Conservation (phyloP, 768 basidiomycete genomes). For the Amyloporia xantha region DNA sequence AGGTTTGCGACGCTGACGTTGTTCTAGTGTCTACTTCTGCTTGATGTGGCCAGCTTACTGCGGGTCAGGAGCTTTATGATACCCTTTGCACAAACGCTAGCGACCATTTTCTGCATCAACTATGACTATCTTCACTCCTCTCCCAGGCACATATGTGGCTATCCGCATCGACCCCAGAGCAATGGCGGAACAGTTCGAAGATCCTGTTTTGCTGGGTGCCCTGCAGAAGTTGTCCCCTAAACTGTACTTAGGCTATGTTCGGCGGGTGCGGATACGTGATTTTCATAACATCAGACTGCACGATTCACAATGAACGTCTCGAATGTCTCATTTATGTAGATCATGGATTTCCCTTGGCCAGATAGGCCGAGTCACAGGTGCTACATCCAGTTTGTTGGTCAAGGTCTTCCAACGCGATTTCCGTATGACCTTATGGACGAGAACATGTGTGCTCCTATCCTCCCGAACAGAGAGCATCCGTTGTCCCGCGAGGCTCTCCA, state of each 20-base stretch:
- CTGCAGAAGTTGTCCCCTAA: not conserved
- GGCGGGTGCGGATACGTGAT: no score
- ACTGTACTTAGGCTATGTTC: not conserved
- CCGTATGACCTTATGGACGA: not conserved
- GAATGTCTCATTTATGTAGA: no score
- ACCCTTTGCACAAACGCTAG: no score
- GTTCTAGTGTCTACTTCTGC: no score
- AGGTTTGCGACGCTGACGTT: no score
- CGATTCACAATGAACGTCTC: no score
- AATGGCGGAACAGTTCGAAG: not conserved
- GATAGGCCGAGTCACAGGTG: not conserved
- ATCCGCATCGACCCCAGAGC: not conserved
- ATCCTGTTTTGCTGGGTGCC: not conserved
- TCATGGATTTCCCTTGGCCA: not conserved
- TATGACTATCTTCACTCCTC: not conserved
- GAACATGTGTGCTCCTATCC: not conserved
- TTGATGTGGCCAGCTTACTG: no score
- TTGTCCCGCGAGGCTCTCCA: not conserved
- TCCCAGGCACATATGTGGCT: not conserved
- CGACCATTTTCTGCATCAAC: no score
- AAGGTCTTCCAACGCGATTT: not conserved
- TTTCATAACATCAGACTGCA: no score
- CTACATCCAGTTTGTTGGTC: not conserved
- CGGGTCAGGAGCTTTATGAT: no score
- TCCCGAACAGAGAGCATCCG: not conserved